A percentile compares a stretch with the other conserved stretches of the same genome.
Conservation (phyloP, 1,284 basidiomycete species). For the Melampsora americana region DNA sequence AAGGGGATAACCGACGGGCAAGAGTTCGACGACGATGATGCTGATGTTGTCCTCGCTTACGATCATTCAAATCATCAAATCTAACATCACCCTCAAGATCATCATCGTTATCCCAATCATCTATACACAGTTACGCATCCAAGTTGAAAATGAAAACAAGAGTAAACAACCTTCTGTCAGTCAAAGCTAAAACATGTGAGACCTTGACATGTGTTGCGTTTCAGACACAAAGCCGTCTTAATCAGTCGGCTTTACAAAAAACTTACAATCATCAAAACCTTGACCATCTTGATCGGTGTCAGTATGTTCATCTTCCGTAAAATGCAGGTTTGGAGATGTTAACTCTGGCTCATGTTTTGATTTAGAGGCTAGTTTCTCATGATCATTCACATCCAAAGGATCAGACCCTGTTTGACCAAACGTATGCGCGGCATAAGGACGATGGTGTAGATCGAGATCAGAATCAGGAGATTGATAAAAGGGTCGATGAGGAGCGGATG, state of each 20-base stretch:
- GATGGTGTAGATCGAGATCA: background rate
- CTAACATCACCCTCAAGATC: slow-evolving; percentile 36
- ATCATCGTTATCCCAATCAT: slow-evolving; percentile 44
- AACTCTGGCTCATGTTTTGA: background rate
- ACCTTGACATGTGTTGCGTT: background rate
- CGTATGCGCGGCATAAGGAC: background rate
- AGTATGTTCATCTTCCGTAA: background rate
- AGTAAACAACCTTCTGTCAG: background rate
- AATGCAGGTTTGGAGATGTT: background rate
- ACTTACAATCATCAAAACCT: slow-evolving; percentile 40
- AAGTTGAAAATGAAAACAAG: background rate
- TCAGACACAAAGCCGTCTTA: background rate
- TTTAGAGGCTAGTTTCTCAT: slow-evolving; percentile 7
- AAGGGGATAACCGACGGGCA: slow-evolving; percentile 38
- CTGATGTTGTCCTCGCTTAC: slow-evolving; percentile 1
- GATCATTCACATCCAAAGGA: background rate
- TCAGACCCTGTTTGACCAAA: background rate
- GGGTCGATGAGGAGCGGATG: no score
- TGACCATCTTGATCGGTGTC: slow-evolving; percentile 31
- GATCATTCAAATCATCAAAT: slow-evolving; percentile 34
- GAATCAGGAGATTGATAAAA: background rate
- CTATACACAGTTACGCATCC: slow-evolving; percentile 2
- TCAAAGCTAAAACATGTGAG: background rate
- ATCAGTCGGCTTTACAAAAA: background rate
- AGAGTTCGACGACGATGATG: slow-evolving; percentile 28